Percentiles rank a stretch among this genome's conserved stretches.
These are phyloP conservation scores for Lachnellula willkommii DNA, from an alignment of 2,329 filamentous ascomycete species.

Conservation along the genomic window DNA sequence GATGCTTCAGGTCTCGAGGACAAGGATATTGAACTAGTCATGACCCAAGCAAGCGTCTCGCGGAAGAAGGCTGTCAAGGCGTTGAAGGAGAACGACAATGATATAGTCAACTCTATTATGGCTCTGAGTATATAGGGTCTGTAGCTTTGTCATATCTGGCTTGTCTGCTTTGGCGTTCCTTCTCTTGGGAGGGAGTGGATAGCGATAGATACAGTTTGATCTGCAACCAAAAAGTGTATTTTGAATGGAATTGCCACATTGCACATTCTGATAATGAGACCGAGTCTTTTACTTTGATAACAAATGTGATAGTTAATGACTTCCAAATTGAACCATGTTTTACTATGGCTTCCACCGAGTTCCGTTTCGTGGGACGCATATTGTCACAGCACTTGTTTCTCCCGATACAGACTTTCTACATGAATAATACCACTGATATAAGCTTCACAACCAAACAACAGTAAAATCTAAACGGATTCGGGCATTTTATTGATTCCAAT, in stretches of 20 bases:
- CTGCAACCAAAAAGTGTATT: slow-evolving; percentile 9
- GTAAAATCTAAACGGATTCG: not conserved
- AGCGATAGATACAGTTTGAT: not conserved
- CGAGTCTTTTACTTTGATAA: not conserved
- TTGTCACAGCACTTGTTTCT: too few relatives aligned
- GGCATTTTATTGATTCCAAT: not conserved
- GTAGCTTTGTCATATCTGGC: slow-evolving; percentile 8
- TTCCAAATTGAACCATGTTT: too few relatives aligned
- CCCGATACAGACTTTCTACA: too few relatives aligned
- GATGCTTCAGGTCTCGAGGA: slow-evolving; percentile 92
- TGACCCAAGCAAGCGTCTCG: slow-evolving; percentile 94
- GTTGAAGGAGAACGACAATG: slow-evolving; percentile 97
- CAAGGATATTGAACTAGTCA: slow-evolving; percentile 99
- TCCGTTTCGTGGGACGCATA: too few relatives aligned
- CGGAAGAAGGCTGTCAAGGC: slow-evolving; percentile 99
- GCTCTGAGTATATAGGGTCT: slow-evolving; percentile 71
- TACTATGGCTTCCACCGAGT: too few relatives aligned
- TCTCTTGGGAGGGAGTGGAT: not conserved
- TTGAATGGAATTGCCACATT: slow-evolving; percentile 4
- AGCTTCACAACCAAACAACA: not conserved
- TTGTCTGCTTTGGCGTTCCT: slow-evolving; percentile 6
- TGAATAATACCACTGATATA: too few relatives aligned
- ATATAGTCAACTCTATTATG: slow-evolving; percentile 99
- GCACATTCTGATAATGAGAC: not conserved
- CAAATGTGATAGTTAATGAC: too few relatives aligned